Percentiles rank a stretch among this genome's conserved stretches.
Evolutionary conservation across 495 filamentous ascomycete species (phyloP).

Genomic region (Endocarpon pusillum): DNA sequence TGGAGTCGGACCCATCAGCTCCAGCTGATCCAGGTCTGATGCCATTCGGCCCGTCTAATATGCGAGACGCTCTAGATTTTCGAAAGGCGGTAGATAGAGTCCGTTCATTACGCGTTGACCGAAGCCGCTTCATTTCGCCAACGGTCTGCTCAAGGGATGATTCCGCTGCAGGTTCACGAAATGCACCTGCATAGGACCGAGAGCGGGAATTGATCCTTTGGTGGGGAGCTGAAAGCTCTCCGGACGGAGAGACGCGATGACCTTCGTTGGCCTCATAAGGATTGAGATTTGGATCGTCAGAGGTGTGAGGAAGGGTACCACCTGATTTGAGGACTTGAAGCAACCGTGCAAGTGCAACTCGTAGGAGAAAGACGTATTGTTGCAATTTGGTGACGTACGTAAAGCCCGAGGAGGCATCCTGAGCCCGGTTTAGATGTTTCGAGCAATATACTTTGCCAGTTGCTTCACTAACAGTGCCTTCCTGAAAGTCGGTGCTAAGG

Average conservation of each 20-base stretch:
- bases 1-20: constrained; percentile 38
- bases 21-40: constrained; percentile 68
- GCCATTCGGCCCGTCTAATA: constrained; percentile 82
- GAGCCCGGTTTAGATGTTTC: constrained; percentile 37
- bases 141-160: constrained; percentile 90
- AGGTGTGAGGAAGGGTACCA: constrained; percentile 56
- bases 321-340: constrained; percentile 70
- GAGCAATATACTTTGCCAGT: constrained; percentile 52
- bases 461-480: constrained; percentile 47
- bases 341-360: constrained; percentile 79
- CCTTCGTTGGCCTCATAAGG: constrained; percentile 53
- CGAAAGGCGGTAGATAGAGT: constrained; percentile 81
- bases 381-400: constrained; percentile 60
- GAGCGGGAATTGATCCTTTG: constrained; percentile 53
- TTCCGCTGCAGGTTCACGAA: constrained; percentile 38
- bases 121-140: constrained; percentile 77
- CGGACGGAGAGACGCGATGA: constrained; percentile 26
- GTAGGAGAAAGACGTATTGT: constrained; percentile 84
- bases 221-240: constrained; percentile 26
- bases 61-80: constrained; percentile 75
- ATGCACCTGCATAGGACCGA: constrained; percentile 50
- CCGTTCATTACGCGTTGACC: constrained; percentile 86
- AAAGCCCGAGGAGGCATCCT: constrained; percentile 37
- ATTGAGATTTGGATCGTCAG: constrained; percentile 56
- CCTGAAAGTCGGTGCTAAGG: constrained; percentile 40